Conservation (phyloP, 345 rosid species). For the Mallotus nudiflorus region DNA sequence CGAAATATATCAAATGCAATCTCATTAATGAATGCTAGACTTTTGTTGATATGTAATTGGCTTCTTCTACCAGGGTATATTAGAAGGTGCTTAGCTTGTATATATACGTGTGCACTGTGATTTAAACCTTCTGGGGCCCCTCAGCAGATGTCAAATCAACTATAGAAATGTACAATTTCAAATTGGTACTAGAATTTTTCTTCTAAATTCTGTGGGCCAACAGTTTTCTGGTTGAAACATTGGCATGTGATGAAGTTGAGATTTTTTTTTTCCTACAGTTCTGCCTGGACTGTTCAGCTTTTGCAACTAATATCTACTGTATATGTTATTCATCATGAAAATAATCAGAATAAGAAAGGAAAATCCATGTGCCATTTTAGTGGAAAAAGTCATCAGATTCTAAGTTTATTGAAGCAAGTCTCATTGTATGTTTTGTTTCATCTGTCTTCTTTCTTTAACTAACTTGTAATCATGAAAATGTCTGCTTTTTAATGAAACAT, state of each 20-base stretch:
- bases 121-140: slow-evolving; percentile 7
- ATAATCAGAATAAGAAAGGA: too few species aligned
- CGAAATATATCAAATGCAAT: slow-evolving; percentile 5
- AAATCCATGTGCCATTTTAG: too few species aligned
- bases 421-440: too few species aligned
- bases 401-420: too few species aligned
- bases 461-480: background rate
- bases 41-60: background rate
- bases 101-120: background rate
- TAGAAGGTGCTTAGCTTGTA: slow-evolving; percentile 2
- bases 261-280: slow-evolving; percentile 8
- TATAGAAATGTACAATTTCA: background rate
- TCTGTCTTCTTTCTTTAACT: too few species aligned
- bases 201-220: background rate
- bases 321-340: too few species aligned
- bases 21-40: slow-evolving; percentile 1
- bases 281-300: background rate
- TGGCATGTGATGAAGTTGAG: slow-evolving; percentile 3
- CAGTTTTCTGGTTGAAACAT: background rate
- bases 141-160: background rate
- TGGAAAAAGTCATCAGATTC: too few species aligned
- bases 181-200: background rate
- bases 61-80: background rate
- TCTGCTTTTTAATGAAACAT: background rate
- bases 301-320: background rate